A percentile compares a stretch with the other conserved stretches of the same genome.
These are phyloP conservation scores for Torulaspora globosa DNA, from an alignment of 1,139 yeast species.

Conservation along the genomic window DNA sequence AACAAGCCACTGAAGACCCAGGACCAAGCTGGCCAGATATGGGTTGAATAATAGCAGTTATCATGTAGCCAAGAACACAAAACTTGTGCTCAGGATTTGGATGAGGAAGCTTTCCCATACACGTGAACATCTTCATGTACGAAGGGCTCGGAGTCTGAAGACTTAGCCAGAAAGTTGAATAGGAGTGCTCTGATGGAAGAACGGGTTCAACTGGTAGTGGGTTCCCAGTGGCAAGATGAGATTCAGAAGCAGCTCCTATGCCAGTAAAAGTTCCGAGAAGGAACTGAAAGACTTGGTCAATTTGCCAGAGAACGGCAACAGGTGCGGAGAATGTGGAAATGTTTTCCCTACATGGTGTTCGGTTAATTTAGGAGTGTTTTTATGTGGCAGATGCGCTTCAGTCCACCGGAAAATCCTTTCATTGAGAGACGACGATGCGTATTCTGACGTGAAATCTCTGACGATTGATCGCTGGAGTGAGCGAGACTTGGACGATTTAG, in stretches of 20 bases:
- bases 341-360: constrained; percentile 50
- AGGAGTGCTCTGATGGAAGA: constrained; percentile 4
- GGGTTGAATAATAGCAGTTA: background rate
- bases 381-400: constrained; percentile 78
- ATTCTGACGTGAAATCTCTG: constrained; percentile 42
- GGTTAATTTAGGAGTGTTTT: constrained; percentile 49
- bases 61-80: too few species aligned
- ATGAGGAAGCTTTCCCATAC: too few species aligned
- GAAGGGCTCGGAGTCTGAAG: constrained; percentile 2
- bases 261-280: constrained; percentile 8
- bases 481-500: constrained; percentile 32
- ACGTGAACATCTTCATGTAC: background rate
- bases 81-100: too few species aligned
- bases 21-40: background rate
- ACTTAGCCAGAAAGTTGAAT: background rate
- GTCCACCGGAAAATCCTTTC: constrained; percentile 40
- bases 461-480: constrained; percentile 72
- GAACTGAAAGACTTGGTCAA: constrained; percentile 42
- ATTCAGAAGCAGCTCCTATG: constrained; percentile 7
- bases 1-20: background rate
- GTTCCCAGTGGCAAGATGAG: constrained; percentile 2
- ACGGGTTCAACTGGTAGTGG: background rate
- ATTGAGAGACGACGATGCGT: constrained; percentile 35
- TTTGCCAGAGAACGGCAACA: constrained; percentile 46
- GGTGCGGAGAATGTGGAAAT: constrained; percentile 70